Evolutionary conservation across 495 filamentous ascomycete species (phyloP).

Genomic region (Darksidea phi): DNA sequence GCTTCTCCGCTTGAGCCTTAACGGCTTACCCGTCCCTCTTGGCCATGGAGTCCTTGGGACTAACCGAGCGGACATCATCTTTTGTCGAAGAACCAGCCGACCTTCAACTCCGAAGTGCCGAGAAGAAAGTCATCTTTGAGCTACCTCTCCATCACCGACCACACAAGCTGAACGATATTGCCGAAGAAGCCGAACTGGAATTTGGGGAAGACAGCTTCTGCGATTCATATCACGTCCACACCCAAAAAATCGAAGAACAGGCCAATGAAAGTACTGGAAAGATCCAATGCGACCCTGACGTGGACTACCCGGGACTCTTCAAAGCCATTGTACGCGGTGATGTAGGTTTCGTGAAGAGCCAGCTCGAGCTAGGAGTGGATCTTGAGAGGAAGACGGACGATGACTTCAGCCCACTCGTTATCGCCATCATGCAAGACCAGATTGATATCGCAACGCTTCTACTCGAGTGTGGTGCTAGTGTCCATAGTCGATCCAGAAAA

Average conservation of each 20-base stretch:
- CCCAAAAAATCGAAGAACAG: not conserved
- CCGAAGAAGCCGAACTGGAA: not conserved
- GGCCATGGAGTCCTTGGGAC: too few species aligned
- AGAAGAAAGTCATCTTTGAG: not conserved
- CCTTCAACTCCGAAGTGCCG: not conserved
- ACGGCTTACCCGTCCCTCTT: too few species aligned
- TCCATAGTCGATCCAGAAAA: slow-evolving; percentile 1
- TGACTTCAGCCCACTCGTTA: slow-evolving; percentile 19
- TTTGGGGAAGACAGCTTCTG: not conserved
- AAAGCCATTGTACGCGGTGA: slow-evolving; percentile 10
- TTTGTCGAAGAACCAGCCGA: not conserved
- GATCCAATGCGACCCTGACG: not conserved
- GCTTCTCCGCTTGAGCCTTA: too few species aligned
- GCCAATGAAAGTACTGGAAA: not conserved
- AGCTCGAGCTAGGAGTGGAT: slow-evolving; percentile 16
- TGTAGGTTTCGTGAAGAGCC: slow-evolving; percentile 1
- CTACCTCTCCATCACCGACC: not conserved
- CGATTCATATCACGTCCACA: too few species aligned
- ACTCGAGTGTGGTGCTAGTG: slow-evolving; percentile 12
- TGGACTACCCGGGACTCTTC: slow-evolving; percentile 14
- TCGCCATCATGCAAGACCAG: slow-evolving; percentile 12
- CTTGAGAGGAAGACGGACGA: slow-evolving; percentile 9
- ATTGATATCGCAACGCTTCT: slow-evolving; percentile 16
- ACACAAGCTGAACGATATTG: not conserved
- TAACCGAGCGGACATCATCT: too few species aligned